Evolutionary conservation across 345 rosid genomes (phyloP), one percentile per base, ranked within the genome.

Genomic region (Reutealis trisperma): DNA sequence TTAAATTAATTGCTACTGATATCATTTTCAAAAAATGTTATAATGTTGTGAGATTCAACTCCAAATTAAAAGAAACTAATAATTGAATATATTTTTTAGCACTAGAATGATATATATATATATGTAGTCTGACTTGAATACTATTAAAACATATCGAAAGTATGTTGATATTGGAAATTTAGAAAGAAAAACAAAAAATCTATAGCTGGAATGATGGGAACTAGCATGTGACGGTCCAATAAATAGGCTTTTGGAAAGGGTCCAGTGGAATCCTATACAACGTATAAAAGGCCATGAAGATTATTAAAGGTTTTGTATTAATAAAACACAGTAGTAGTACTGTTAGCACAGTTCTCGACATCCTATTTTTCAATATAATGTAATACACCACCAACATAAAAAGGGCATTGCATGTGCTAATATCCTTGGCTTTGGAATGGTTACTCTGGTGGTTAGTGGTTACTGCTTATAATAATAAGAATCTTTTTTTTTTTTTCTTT

Each of bases 331-430:
- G 71, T 77, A 51, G 49, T 57, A 21, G 1, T 1, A 24, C 47
- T 55, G 51, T 30, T 61, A 42, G 68, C 80, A 63, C 76, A 68
- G 37, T 67, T 55, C 60, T 73, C 78, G 73, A 76, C 83, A 44
- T 68, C 44, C 67, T 67, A 9, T 75, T 61, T 74, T 81, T 37
- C 47, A 15, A 60, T 32, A 41, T 14, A n/a, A 37, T 37, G 41
- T 37, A 4, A 4, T 4, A 37, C 41, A 37, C 41, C 25, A 71
- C 54, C 19, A 52, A 27, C 52, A 51, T 30, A 54, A 75, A 63
- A 42, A 12, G 21, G 67, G 63, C 77, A 77, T 70, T 18, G 70
- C 78, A 79, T 76, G 76, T 79, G 82, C 82, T 62, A 12, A 47
- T 72, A 45, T 66, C 63, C 79, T 71, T 30, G 45, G 54, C 54